Conservation (phyloP, 345 rosid species). For the Orychophragmus violaceus region DNA sequence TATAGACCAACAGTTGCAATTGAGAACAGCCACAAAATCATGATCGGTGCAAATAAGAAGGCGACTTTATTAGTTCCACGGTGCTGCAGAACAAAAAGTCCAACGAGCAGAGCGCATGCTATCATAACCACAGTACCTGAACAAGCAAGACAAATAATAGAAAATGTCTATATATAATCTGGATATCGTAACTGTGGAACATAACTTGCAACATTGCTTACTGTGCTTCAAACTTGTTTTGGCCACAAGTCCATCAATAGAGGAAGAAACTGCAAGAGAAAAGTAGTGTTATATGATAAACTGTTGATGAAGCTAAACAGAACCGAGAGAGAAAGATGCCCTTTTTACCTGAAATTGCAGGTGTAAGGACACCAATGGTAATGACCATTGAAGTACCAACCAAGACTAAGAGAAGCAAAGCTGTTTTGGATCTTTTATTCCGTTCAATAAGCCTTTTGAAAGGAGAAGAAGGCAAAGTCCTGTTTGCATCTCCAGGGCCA, state of each 20-base stretch:
- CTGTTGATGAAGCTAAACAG: background rate
- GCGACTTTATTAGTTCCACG: constrained; percentile 68
- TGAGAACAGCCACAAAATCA: constrained; percentile 67
- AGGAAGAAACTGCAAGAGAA: constrained; percentile 62
- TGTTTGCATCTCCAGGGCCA: constrained; percentile 38
- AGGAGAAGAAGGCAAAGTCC: constrained; percentile 38
- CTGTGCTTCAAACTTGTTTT: constrained; percentile 48
- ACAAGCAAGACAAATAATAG: background rate
- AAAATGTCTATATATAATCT: background rate
- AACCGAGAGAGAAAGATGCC: background rate
- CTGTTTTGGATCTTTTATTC: constrained; percentile 56
- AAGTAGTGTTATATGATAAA: constrained; percentile 9
- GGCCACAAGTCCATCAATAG: constrained; percentile 65
- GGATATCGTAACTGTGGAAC: background rate
- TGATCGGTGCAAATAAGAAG: constrained; percentile 71
- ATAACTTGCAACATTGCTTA: constrained; percentile 34
- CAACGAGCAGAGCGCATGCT: constrained; percentile 60
- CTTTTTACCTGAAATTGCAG: constrained; percentile 69
- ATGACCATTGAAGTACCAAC: constrained; percentile 60
- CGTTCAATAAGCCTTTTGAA: constrained; percentile 53
- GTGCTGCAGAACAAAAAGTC: constrained; percentile 89
- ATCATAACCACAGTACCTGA: constrained; percentile 68
- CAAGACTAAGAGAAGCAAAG: constrained; percentile 66
- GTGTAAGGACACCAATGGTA: constrained; percentile 63
- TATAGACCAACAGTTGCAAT: constrained; percentile 62